Evolutionary conservation across 257 asterid genomes (phyloP), one percentile per base, ranked within the genome.

Genomic region (Craterostigma plantagineum): DNA sequence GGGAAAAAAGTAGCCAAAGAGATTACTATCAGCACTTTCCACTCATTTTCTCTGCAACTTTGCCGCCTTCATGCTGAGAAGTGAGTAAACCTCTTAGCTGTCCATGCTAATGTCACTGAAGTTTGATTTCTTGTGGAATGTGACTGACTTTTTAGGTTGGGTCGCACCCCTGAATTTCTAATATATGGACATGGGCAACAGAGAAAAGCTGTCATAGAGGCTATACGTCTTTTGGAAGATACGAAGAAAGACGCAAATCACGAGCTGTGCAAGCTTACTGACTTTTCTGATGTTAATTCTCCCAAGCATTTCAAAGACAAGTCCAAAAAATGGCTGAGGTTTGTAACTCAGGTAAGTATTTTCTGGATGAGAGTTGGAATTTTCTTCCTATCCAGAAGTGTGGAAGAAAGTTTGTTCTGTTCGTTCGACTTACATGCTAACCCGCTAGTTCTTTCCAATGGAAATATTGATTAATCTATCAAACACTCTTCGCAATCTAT

Each of bases 181-280:
- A 74, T 87, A 50, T 87, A 76, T 43, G 98, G 93, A 59, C 93
- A 87, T 57, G 93, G 86, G 42, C 98, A 82, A 65, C 98, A 87
- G 75, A 79, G 95, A 54, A 76, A 69, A 67, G 93, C 95, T 53
- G 54, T 79, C 60, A 76, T 79, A 53, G 98, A 87, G 67, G 92
- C 95, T 56, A 69, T 68, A 33, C 93, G 95, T 49, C 49, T 87
- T 45, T 61, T 71, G 62, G 90, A 79, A 52, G 78, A 73, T 30
- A 77, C 57, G 58, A 82, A 76, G 59, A 70, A 70, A 16, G 51
- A 17, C 52, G 57, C 63, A 50, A 52, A 63, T 57, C 57, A 37
- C 12, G 71, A 57, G 59, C 58, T 54, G 39, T 57, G 63, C 64
- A 62, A 67, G 61, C 52, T 57, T 43, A 49, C 53, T 49, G 78